Conservation (phyloP, 306 rosid species). For the Rosa persica region DNA sequence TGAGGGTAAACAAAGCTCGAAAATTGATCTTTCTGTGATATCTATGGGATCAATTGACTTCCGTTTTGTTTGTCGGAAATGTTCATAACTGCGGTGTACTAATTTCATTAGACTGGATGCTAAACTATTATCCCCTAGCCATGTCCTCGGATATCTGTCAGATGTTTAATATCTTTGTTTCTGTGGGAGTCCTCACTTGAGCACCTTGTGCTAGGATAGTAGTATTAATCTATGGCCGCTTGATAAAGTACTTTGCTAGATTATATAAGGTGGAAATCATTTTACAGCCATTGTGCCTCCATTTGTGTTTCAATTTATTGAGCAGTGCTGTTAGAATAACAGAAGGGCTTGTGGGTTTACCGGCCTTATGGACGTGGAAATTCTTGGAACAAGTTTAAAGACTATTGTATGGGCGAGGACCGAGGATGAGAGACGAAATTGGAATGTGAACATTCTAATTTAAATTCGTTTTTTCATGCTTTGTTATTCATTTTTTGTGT, state of each 20-base stretch:
- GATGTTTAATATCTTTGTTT: neutral
- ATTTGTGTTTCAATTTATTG: neutral
- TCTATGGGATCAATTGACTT: constrained; percentile 22
- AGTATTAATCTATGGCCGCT: neutral
- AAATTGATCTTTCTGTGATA: constrained; percentile 1
- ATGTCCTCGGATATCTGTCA: constrained; percentile 1
- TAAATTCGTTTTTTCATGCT: too few species aligned
- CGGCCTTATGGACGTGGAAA: too few species aligned
- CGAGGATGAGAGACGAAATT: too few species aligned
- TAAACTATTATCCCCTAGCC: constrained; percentile 4
- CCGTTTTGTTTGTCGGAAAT: constrained; percentile 19
- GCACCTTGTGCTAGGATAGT: neutral
- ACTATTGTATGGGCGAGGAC: too few species aligned
- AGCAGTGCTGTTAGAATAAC: too few species aligned
- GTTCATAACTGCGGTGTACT: constrained; percentile 21
- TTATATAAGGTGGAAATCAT: neutral
- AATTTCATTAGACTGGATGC: constrained; percentile 17
- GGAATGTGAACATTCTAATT: too few species aligned
- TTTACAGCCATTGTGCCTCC: neutral
- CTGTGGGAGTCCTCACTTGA: neutral
- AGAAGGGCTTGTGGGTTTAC: too few species aligned
- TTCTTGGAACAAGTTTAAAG: too few species aligned
- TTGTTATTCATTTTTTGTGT: too few species aligned
- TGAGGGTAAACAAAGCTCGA: neutral
- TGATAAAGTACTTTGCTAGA: neutral